phyloP scores from a whole-genome alignment of 257 asterid species.

The Lycium barbarum region DNA sequence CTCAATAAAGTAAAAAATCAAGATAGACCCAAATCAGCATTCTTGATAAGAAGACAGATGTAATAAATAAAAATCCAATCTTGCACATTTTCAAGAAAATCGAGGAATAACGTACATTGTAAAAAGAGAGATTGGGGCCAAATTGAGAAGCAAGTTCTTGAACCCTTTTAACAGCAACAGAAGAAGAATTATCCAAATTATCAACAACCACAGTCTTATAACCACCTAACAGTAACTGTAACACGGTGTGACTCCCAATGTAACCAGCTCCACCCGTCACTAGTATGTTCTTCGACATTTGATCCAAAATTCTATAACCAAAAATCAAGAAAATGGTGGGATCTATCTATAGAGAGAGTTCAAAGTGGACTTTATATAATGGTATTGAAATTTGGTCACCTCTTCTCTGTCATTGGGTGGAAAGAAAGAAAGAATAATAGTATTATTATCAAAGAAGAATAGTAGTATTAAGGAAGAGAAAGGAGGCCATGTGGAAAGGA shows the following conservation, averaged over 20 bases:
- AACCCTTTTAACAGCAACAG: conserved; percentile 67
- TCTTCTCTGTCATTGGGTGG: neutral
- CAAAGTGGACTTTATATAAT: neutral
- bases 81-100: neutral
- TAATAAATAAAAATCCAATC: neutral
- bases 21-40: neutral
- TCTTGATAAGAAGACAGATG: neutral
- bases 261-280: conserved; percentile 80
- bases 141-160: conserved; percentile 70
- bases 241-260: conserved; percentile 81
- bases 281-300: conserved; percentile 54
- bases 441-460: neutral
- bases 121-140: conserved; percentile 71
- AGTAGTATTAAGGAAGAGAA: neutral
- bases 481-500: neutral
- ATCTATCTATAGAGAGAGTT: neutral
- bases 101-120: conserved; percentile 54
- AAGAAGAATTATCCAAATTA: conserved; percentile 88
- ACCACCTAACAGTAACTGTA: conserved; percentile 80
- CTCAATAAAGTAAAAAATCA: neutral
- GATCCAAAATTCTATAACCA: neutral
- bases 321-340: neutral
- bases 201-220: conserved; percentile 77
- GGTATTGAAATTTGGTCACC: neutral
- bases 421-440: neutral